phyloP scores from a whole-genome alignment of 805 yeast genomes.

The Cyberlindnera meyerae region DNA sequence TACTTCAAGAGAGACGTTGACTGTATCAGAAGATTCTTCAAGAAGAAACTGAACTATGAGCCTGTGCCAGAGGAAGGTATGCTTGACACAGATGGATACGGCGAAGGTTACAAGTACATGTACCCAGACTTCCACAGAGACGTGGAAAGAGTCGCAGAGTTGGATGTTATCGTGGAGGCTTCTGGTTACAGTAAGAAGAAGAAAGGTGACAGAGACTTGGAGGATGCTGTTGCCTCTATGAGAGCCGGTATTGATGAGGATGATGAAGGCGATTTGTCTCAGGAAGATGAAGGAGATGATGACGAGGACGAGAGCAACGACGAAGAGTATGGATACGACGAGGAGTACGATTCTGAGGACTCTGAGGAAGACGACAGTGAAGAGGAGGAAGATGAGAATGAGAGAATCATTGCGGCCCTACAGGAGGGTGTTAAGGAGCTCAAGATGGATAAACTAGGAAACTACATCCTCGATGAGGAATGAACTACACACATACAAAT shows the following conservation, averaged over 20 bases:
- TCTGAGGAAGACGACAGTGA: constrained; percentile 22
- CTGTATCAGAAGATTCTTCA: constrained; percentile 81
- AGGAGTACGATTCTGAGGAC: constrained; percentile 51
- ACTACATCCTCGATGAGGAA: constrained; percentile 57
- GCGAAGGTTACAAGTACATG: constrained; percentile 70
- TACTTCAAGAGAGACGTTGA: constrained; percentile 92
- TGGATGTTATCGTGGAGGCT: constrained; percentile 88
- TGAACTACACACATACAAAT: background rate
- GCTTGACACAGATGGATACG: constrained; percentile 76
- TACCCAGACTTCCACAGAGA: constrained; percentile 81
- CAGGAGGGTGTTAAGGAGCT: constrained; percentile 58
- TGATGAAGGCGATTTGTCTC: constrained; percentile 24
- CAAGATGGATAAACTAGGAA: constrained; percentile 79
- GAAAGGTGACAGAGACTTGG: constrained; percentile 59
- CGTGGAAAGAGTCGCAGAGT: constrained; percentile 56
- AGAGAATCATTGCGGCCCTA: constrained; percentile 65
- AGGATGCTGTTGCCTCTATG: constrained; percentile 68
- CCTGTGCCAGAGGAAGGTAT: constrained; percentile 65
- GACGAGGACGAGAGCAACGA: constrained; percentile 28
- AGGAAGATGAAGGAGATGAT: constrained; percentile 42
- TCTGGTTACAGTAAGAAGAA: constrained; percentile 71
- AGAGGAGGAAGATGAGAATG: constrained; percentile 45
- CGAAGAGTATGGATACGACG: constrained; percentile 28
- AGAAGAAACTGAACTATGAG: constrained; percentile 65
- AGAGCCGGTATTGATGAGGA: constrained; percentile 38